Evolutionary conservation across 176 grass and related monocot species (phyloP), one percentile per base, ranked within the genome.

Genomic region (Zizania latifolia): DNA sequence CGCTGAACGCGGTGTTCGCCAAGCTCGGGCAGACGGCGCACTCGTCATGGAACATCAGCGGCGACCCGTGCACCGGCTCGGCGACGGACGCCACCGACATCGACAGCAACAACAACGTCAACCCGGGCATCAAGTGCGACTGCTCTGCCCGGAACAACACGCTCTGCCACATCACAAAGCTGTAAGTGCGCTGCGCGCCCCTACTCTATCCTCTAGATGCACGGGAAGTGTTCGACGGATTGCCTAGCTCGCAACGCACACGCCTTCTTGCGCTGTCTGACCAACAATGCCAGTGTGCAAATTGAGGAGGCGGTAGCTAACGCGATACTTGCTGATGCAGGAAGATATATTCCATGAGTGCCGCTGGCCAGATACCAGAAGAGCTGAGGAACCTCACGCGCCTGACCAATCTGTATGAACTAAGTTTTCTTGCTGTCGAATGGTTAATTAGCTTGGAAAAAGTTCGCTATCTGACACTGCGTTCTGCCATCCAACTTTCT

Each of bases 21-120:
- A 78, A 85, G 60, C 90, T 89, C 33, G 70, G 74, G 12, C 31
- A 30, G 75, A 65, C 10, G 58, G 85, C 87, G 65, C 31, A 73
- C 10, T 6, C 90, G 15, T 26, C 72, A 26, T 97, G 94, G 94
- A 97, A 91, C 86, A 87, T 91, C 84, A 97, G 83, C 81, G 90
- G 94, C 48, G 74, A 97, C 56, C 94, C 86, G 17, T 97, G 94
- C 84, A 97, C 77, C 70, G 94, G 94, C 74, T 26, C 46, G 21
- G 90, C 94, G 51, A 83, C 83, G 29, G 90, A 93, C 70, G 17
- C 2, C n/a, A 83, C 80, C 27, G 3, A 3, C 62, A 28, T 87
- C 17, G 90, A 93, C 60, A 1, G 19, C 67, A 43, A 78, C 46
- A 0, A 0, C 0, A 19, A 4, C 54, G 83, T 85, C 69, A 93